Percentiles rank a stretch among this genome's conserved stretches.
These are phyloP conservation scores for Podospora pseudocomata DNA, from an alignment of 495 filamentous ascomycete genomes.

Conservation along the genomic window DNA sequence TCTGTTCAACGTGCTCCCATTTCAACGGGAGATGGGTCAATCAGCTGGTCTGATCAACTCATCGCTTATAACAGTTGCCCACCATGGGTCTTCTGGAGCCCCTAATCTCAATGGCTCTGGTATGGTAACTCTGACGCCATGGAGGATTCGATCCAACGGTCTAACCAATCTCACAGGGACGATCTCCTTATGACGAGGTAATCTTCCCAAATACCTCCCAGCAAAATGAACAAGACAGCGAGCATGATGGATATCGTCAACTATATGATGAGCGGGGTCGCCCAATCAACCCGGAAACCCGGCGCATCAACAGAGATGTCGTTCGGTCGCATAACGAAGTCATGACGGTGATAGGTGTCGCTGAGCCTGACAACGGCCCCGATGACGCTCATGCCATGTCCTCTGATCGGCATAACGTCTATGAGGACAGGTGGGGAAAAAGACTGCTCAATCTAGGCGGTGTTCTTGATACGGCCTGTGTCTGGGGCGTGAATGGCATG, in stretches of 20 bases:
- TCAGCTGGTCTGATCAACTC: neutral
- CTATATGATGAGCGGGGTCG: constrained; percentile 69
- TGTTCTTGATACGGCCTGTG: constrained; percentile 37
- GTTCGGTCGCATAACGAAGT: constrained; percentile 57
- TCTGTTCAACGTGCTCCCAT: neutral
- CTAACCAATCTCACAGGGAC: constrained; percentile 47
- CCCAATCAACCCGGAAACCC: constrained; percentile 58
- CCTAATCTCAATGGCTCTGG: constrained; percentile 49
- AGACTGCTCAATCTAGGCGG: constrained; percentile 37
- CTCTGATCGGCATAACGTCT: constrained; percentile 31
- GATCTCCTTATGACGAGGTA: constrained; percentile 68
- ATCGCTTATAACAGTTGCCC: neutral
- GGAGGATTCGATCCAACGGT: neutral
- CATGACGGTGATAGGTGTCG: constrained; percentile 53
- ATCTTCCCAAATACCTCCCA: constrained; percentile 41
- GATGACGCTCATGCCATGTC: constrained; percentile 30
- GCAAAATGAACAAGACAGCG: constrained; percentile 34
- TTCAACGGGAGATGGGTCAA: neutral
- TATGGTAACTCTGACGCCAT: constrained; percentile 30
- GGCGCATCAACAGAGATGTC: constrained; percentile 47
- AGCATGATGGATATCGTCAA: constrained; percentile 44
- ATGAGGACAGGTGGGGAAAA: constrained; percentile 40
- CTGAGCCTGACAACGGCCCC: constrained; percentile 42
- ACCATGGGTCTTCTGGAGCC: constrained; percentile 50
- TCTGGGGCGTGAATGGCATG: constrained; percentile 53